Base-by-base conservation (phyloP, 108 stramenopile species). In the Nitzschia inconspicua region DNA sequence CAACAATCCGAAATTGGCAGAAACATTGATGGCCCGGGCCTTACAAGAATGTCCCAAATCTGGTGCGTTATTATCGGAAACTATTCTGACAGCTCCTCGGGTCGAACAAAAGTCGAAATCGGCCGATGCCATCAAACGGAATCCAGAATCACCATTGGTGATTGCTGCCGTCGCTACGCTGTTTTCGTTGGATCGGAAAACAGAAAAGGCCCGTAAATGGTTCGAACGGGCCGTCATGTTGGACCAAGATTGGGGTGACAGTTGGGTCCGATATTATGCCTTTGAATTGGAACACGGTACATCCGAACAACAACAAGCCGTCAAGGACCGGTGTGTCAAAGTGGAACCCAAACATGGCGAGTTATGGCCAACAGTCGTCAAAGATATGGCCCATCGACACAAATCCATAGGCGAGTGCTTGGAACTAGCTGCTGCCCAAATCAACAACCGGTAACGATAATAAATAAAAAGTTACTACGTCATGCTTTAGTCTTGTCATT, bases 341-440 rank as follows among this genome's bases (percentile, higher is more conserved):
- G 94, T 94, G 2, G 95, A 96, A 51, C 98, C 98, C 1, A 89
- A 88, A 26, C 91, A 96, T 61, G 98, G 97, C n/a, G 93, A 94
- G 56, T 25, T 93, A 13, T 99, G 96, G 95, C 76, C 77, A 24
- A 50, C 72, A 16, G 69, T 96, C 6, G 59, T 73, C 24, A 96
- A 98, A 75, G 76, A 77, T 29, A 89, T 89, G 70, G 43, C 59
- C 13, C 85, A 96, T 60, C 65, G 74, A 58, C 65, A 77, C 18
- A 79, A 84, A 44, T 51, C 68, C 25, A 58, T 76, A 10, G 76
- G 48, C 18, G 22, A 22, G 18, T 68, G 68, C 26, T 57, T 92
- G 31, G 84, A 84, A 30, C 40, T 84, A 37, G 87, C 72, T 14
- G 77, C 77, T 24, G 36, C 70, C 35, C 61, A 43, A 14, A 63